Conservation (phyloP, 2,329 filamentous ascomycete genomes). For the Calycina herbarum region DNA sequence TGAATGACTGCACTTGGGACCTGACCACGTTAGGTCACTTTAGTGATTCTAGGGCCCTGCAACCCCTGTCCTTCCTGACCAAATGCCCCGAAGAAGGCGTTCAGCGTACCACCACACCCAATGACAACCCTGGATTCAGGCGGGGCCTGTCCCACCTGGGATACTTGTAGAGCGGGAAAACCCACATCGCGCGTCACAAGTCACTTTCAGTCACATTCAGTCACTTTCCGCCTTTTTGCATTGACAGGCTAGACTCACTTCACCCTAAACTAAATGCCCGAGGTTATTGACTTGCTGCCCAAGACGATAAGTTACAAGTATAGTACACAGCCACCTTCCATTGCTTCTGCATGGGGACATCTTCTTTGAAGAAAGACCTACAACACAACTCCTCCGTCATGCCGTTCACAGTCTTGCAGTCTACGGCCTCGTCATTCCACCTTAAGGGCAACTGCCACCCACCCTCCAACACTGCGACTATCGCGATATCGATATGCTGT, state of each 20-base stretch:
- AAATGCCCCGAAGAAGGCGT: not conserved
- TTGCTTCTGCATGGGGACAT: not conserved
- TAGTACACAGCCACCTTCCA: not conserved
- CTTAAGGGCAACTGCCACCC: not conserved
- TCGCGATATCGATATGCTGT: constrained; percentile 15
- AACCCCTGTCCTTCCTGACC: not conserved
- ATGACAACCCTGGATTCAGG: not conserved
- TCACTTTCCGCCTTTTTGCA: not conserved
- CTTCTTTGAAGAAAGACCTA: constrained; percentile 2
- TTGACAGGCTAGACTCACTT: not conserved
- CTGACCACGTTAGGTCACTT: not conserved
- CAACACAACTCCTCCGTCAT: not conserved
- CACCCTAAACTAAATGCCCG: not conserved
- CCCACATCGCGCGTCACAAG: constrained; percentile 3
- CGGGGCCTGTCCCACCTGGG: not conserved
- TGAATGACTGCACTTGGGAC: not conserved
- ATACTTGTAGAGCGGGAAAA: not conserved
- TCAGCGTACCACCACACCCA: not conserved
- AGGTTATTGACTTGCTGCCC: not conserved
- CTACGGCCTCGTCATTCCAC: not conserved
- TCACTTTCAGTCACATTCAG: not conserved
- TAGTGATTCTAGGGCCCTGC: not conserved
- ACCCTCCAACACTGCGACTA: not conserved
- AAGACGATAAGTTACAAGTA: not conserved
- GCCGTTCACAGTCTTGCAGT: not conserved